Conservation (phyloP, 2,329 filamentous ascomycete species). For the Chaetomium globosum region DNA sequence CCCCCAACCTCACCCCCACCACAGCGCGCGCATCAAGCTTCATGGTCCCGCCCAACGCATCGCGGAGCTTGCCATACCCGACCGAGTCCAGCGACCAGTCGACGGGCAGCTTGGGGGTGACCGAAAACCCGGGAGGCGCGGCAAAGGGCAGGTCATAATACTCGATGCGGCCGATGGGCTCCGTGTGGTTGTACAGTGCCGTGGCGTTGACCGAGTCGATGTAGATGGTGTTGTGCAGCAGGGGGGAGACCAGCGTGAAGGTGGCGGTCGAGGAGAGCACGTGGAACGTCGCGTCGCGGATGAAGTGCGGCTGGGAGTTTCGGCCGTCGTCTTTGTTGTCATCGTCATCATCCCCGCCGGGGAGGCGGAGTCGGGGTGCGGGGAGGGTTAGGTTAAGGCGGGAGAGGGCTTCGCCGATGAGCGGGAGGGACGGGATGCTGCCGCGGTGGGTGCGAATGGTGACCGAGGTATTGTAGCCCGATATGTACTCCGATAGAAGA, state of each 20-base stretch:
- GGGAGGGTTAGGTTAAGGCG: constrained; percentile 70
- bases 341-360: constrained; percentile 49
- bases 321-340: constrained; percentile 43
- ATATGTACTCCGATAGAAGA: constrained; percentile 82
- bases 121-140: constrained; percentile 71
- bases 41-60: constrained; percentile 77
- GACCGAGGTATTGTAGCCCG: constrained; percentile 81
- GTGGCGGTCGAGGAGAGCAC: constrained; percentile 82
- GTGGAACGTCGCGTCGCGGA: constrained; percentile 84
- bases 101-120: constrained; percentile 78
- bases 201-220: constrained; percentile 81
- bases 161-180: constrained; percentile 75
- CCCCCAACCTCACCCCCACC: constrained; percentile 74
- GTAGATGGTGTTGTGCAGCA: constrained; percentile 71
- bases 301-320: constrained; percentile 65
- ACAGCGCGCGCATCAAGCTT: constrained; percentile 77
- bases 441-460: constrained; percentile 70
- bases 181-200: constrained; percentile 79
- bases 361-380: constrained; percentile 67
- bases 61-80: constrained; percentile 78
- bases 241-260: constrained; percentile 80
- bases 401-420: constrained; percentile 72
- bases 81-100: constrained; percentile 75
- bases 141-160: constrained; percentile 77
- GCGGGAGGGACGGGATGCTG: constrained; percentile 73